Base-by-base conservation (phyloP, 129 eudicot genomes). In the Ambrosia trifida region DNA sequence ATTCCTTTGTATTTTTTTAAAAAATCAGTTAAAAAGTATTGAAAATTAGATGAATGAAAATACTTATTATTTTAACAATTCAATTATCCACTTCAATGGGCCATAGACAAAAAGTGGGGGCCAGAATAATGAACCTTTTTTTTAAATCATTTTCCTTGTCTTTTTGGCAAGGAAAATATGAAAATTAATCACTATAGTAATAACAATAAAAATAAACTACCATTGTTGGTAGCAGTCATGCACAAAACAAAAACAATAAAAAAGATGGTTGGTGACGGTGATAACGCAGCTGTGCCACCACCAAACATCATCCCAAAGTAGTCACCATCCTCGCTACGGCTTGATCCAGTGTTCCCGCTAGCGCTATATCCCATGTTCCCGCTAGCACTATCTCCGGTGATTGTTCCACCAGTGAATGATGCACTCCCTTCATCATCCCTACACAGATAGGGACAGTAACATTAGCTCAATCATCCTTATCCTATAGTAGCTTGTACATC, bases 281-380 rank as follows among this genome's bases (percentile, higher is more conserved):
- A 58, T 70, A 24, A n/a, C 20, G 58, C 41, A 49, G 80, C 61
- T 3, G 88, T 67, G 43, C 88, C 86, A 58, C 84, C 74, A 13
- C 83, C 90, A 32, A 82, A 88, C 20, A 80, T 75, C 95, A 85
- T 88, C 60, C 90, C 90, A 13, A 82, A 85, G 52, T 59, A 80
- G 69, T 88, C 88, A 41, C 77, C 83, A 24, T 72, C 84, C 8
- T 72, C 69, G 1, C 69, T 73, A 28, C 78, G 63, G 11, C 73
- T 54, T 33, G 70, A 61, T 12, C 85, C 83, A 0, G 69, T 69
- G 60, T 66, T 76, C 50, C 90, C 75, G 19, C 75, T 73, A 28
- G 75, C 65, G 7, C 86, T 76, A 28, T 80, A 82, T 33, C 85
- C 88, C 7, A 81, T 75, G 49, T 66, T 76, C 50, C 90, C 75